These are phyloP conservation scores for Epichloe sp. DNA, from an alignment of 2,329 filamentous ascomycete species.

Conservation along the genomic window DNA sequence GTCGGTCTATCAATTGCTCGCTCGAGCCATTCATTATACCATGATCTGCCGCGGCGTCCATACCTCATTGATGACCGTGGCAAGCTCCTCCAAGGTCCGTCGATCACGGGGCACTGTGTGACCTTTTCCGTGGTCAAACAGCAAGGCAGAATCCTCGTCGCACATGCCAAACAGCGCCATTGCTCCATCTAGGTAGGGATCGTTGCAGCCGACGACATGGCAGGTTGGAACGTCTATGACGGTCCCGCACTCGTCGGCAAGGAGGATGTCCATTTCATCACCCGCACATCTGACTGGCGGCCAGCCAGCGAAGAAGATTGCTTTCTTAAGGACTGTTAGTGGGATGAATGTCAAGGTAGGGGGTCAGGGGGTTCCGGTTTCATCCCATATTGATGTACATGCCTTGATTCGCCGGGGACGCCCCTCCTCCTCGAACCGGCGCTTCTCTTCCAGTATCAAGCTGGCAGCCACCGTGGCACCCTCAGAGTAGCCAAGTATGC, in stretches of 20 bases:
- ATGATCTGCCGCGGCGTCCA: background rate
- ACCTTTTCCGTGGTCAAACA: slow-evolving; percentile 52
- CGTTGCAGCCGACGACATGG: slow-evolving; percentile 37
- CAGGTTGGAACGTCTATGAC: slow-evolving; percentile 35
- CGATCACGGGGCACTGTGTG: slow-evolving; percentile 44
- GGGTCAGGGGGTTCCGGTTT: too few species aligned
- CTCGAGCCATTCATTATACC: background rate
- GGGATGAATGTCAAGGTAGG: background rate
- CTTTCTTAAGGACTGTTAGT: background rate
- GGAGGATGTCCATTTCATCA: slow-evolving; percentile 23
- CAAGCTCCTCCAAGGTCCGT: slow-evolving; percentile 28
- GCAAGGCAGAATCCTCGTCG: slow-evolving; percentile 39
- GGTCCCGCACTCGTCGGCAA: slow-evolving; percentile 31
- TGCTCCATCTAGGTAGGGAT: slow-evolving; percentile 45
- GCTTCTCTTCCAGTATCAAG: slow-evolving; percentile 31
- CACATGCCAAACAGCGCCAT: slow-evolving; percentile 48
- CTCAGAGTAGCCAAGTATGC: slow-evolving; percentile 45
- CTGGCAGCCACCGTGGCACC: slow-evolving; percentile 41
- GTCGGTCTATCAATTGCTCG: background rate
- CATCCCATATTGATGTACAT: slow-evolving; percentile 11
- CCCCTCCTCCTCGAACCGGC: background rate
- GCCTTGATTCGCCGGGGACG: slow-evolving; percentile 22
- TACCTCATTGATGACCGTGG: background rate
- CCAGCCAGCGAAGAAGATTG: slow-evolving; percentile 37
- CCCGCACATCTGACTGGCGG: slow-evolving; percentile 29